phyloP scores from a whole-genome alignment of 2,329 filamentous ascomycete species.

The Graphilbum sp. region DNA sequence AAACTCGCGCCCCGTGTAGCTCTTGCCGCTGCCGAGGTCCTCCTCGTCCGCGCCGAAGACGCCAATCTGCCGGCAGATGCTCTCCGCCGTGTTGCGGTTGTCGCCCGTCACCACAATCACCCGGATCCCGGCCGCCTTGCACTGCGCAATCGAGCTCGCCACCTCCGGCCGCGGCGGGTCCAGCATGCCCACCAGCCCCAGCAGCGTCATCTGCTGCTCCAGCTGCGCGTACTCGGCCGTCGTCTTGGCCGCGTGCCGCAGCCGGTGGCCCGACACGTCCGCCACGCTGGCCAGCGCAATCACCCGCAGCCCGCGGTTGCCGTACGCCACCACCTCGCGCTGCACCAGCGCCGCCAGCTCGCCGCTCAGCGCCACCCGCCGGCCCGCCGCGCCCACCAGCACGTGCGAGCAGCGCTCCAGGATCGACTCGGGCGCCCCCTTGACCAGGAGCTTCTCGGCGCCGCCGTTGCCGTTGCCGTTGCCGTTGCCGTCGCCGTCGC shows the following conservation, averaged over 20 bases:
- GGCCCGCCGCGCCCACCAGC: constrained; percentile 62
- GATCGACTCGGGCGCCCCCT: constrained; percentile 89
- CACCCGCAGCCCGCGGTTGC: constrained; percentile 81
- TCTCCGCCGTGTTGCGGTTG: constrained; percentile 94
- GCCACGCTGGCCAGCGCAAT: constrained; percentile 83
- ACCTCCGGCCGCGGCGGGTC: constrained; percentile 93
- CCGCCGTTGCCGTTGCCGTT: constrained; percentile 41
- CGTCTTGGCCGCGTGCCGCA: constrained; percentile 61
- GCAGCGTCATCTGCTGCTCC: constrained; percentile 85
- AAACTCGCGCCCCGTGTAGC: constrained; percentile 88
- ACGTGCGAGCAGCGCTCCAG: constrained; percentile 80
- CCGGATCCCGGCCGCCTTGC: constrained; percentile 82
- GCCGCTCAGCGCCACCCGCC: constrained; percentile 54
- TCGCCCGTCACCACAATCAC: constrained; percentile 97
- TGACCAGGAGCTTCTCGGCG: constrained; percentile 69
- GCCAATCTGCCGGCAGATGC: constrained; percentile 93
- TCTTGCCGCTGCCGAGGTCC: constrained; percentile 78
- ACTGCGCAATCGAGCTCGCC: constrained; percentile 68
- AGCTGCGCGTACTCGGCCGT: constrained; percentile 71
- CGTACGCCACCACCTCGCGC: constrained; percentile 75
- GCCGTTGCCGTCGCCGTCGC: too few species aligned
- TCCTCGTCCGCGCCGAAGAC: constrained; percentile 64
- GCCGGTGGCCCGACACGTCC: constrained; percentile 51
- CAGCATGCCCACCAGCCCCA: constrained; percentile 90
- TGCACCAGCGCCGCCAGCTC: constrained; percentile 54